A percentile compares a stretch with the other conserved stretches of the same genome.
These are phyloP conservation scores for Selenicereus undatus DNA, from an alignment of 148 eudicot genomes.

Conservation along the genomic window DNA sequence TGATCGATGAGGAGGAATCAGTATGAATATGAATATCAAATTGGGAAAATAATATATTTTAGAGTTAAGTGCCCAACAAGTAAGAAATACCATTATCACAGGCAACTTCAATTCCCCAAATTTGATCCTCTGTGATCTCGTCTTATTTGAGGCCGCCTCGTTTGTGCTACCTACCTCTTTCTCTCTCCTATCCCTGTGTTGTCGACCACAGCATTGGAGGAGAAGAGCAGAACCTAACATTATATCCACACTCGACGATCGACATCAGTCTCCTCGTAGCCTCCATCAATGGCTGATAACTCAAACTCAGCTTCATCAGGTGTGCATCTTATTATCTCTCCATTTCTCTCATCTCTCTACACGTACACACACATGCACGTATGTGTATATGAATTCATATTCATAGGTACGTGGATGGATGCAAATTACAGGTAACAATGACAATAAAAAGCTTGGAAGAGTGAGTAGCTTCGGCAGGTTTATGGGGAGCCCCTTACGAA, in stretches of 20 bases:
- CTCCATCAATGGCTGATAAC: too few species aligned
- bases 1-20: neutral
- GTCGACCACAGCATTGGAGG: neutral
- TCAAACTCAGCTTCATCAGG: too few species aligned
- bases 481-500: conserved; percentile 15
- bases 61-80: conserved; percentile 25
- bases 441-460: neutral
- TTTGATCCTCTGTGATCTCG: neutral
- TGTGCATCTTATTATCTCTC: too few species aligned
- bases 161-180: neutral
- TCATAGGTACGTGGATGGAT: neutral
- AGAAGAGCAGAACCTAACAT: neutral
- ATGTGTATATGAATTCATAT: too few species aligned
- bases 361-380: too few species aligned
- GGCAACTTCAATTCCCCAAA: neutral
- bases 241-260: too few species aligned
- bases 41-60: neutral
- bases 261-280: too few species aligned
- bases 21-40: neutral
- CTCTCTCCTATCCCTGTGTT: neutral
- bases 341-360: too few species aligned
- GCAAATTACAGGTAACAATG: conserved; percentile 2
- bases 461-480: conserved; percentile 9
- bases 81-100: conserved; percentile 1
- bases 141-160: neutral